Base-by-base conservation (phyloP, 306 rosid genomes). In the Corylus americana region DNA sequence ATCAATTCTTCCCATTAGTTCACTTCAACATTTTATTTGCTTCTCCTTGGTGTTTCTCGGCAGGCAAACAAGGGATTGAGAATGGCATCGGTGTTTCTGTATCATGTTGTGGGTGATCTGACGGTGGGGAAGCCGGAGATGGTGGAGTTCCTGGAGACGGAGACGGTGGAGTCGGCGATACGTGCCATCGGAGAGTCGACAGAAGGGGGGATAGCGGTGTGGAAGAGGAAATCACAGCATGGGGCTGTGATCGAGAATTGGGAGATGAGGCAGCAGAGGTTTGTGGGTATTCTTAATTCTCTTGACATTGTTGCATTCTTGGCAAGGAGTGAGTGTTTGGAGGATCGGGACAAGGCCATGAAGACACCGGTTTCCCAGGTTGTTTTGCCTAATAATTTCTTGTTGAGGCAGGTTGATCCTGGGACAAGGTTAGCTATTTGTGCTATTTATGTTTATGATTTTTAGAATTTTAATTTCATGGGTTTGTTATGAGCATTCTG, bases 51-150 rank as follows among this genome's bases (percentile, higher is more conserved):
- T 14, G 48, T 67, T 73, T 67, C 20, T 81, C 4, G 75, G 59
- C 35, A 70, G 78, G 13, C 27, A 18, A 75, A 77, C 77, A 76
- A 66, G 20, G 53, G 55, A 57, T 54, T 62, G 49, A 71, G 42
- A 13, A 95, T 96, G 99, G 99, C 98, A 1, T 96, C 99, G 55
- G 98, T 96, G 89, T 93, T 96, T 70, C 77, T 96, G 70, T 89
- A 93, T 77, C 99, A 96, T 39, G 99, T 96, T 44, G 97, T 96
- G 59, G 99, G 94, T 25, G 99, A 96, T 90, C 93, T 96, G 51
- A 96, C 99, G 70, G 97, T 93, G 77, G 99, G 99, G 81, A 96
- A 96, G 85, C 99, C 99, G 1, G 99, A 96, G 87, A 58, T 93
- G 88, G 94, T 70, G 84, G 99, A 96, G 86, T 93, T 93, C 42